Evolutionary conservation across 2,329 filamentous ascomycete species (phyloP), one percentile per base, ranked within the genome.

Genomic region (Fusarium sp.): DNA sequence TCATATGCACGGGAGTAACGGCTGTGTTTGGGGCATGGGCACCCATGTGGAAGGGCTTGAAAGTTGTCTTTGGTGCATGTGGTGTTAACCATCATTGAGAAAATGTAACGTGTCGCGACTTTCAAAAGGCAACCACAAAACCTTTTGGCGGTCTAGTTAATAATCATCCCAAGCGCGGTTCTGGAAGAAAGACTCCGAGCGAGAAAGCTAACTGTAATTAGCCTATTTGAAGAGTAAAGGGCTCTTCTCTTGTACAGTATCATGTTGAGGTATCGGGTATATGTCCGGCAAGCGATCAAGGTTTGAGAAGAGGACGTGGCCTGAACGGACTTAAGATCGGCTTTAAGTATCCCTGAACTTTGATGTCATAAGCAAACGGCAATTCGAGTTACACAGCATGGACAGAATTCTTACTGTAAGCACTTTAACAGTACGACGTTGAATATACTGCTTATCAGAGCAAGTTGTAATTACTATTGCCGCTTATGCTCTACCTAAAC

Each of bases 1-100:
- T 78, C 20, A 57, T 78, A 3, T 78, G 73, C 2, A 77, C 76
- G 0, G 76, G 76, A 4, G 56, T 77, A 1, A 78, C 76, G 2
- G 76, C 75, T 1, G 50, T 77, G 4, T 50, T 77, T 18, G 76
- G 76, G 1, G 76, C 76, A 3, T 77, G 76, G 76, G 74, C 71
- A 0, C 74, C 76, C 0, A 68, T 76, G 8, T 77, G 75, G 83
- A 89, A 77, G 46, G 63, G 20, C 0, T 51, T 31, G 28, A 45
- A 10, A 34, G 26, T 9, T 69, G 61, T 23, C 18, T 34, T 37
- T n/a, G 62, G 26, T 18, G 57, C 16, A 30, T n/a, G 23, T 2
- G 63, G 80, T 94, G 23, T 12, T 6, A 7, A 80, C 93, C 65
- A 85, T 86, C 57, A 92, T n/a, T 33, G 12, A 59, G n/a, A 15